Percentiles rank a stretch among this genome's conserved stretches.
phyloP scores from a whole-genome alignment of 208 protist species.

The Leishmania lainsoni region DNA sequence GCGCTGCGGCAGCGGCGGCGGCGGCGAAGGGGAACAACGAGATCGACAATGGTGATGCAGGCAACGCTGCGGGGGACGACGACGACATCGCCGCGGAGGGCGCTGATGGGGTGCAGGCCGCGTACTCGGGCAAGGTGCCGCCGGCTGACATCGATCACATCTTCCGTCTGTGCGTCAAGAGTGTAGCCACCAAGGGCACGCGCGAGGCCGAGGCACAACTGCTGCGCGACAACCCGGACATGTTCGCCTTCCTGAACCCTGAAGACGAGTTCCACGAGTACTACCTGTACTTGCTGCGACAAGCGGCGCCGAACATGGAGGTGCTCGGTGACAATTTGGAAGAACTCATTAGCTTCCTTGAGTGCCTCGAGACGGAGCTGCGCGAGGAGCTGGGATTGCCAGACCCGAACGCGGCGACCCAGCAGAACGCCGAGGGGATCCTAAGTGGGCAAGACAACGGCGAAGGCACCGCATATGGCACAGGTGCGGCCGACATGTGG shows the following conservation, averaged over 20 bases:
- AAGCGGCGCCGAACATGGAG: constrained; percentile 77
- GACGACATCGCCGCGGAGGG: constrained; percentile 3
- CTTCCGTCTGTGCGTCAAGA: constrained; percentile 58
- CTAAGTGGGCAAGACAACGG: not conserved
- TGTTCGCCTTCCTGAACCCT: constrained; percentile 84
- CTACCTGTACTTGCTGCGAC: constrained; percentile 82
- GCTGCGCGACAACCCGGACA: constrained; percentile 67
- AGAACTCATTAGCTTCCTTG: constrained; percentile 75
- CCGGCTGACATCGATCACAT: constrained; percentile 67
- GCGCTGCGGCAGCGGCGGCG: constrained; percentile 1
- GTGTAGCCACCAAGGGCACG: constrained; percentile 58
- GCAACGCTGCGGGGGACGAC: constrained; percentile 4
- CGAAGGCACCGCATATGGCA: constrained; percentile 13
- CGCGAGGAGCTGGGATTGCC: constrained; percentile 55
- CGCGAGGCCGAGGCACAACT: constrained; percentile 78
- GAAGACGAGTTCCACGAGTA: constrained; percentile 88
- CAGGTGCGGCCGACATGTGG: constrained; percentile 13
- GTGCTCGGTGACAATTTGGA: constrained; percentile 86
- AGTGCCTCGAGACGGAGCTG: constrained; percentile 70
- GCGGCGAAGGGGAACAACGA: not conserved
- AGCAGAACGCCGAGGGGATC: constrained; percentile 37
- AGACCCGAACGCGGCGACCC: constrained; percentile 24
- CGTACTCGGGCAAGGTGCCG: constrained; percentile 75
- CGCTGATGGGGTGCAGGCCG: constrained; percentile 19
- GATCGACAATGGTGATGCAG: not conserved